A percentile compares a stretch with the other conserved stretches of the same genome.
These are phyloP conservation scores for Epichloe hybrida DNA, from an alignment of 2,329 filamentous ascomycete genomes.

Conservation along the genomic window DNA sequence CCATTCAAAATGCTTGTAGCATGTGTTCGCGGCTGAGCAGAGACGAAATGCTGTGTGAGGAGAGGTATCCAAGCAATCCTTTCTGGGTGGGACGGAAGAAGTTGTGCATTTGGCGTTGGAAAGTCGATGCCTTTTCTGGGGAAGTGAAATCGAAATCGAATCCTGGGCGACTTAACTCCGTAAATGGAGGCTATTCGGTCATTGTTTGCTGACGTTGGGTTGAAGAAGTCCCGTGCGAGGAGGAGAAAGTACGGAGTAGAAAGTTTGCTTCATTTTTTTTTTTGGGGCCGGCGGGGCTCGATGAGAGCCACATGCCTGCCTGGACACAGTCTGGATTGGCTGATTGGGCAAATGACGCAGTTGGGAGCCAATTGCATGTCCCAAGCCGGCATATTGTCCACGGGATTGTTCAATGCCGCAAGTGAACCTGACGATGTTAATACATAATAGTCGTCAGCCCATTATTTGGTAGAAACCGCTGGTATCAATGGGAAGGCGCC, in stretches of 20 bases:
- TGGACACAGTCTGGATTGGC: neutral
- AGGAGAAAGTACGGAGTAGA: neutral
- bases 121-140: neutral
- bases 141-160: too few species aligned
- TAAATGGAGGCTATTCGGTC: neutral
- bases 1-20: constrained; percentile 1
- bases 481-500: too few species aligned
- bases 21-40: constrained; percentile 6
- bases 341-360: neutral
- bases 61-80: neutral
- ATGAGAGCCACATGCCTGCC: neutral
- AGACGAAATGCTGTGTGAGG: constrained; percentile 12
- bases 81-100: neutral
- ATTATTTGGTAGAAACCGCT: too few species aligned
- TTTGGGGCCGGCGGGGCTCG: neutral
- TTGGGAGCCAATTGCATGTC: too few species aligned
- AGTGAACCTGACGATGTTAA: too few species aligned
- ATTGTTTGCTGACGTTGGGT: neutral
- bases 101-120: neutral
- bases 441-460: too few species aligned
- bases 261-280: neutral
- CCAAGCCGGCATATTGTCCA: too few species aligned
- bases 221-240: neutral
- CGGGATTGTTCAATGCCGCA: too few species aligned
- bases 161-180: neutral